Percentiles rank a stretch among this genome's conserved stretches.
These are phyloP conservation scores for Pseudogymnoascus pannorum DNA, from an alignment of 2,329 filamentous ascomycete genomes.

Conservation along the genomic window DNA sequence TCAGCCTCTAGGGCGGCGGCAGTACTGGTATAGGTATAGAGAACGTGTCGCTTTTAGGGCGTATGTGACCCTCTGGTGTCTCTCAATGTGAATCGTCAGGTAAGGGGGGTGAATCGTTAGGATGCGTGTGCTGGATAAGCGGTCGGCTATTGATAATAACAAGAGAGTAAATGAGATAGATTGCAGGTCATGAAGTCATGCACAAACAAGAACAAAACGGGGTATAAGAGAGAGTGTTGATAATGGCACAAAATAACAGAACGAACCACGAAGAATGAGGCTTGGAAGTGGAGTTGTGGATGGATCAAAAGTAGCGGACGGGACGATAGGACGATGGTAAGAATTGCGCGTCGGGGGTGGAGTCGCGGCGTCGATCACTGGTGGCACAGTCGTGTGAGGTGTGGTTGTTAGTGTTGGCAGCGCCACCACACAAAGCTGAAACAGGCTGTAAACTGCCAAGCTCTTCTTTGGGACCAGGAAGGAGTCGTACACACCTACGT, in stretches of 20 bases:
- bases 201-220: not conserved
- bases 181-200: slow-evolving; percentile 3
- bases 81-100: not conserved
- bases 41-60: not conserved
- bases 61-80: not conserved
- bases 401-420: not conserved
- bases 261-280: not conserved
- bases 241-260: not conserved
- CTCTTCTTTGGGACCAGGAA: not conserved
- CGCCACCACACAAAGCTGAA: not conserved
- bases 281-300: slow-evolving; percentile 8
- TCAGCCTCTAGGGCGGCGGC: not conserved
- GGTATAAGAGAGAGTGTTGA: slow-evolving; percentile 9
- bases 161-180: not conserved
- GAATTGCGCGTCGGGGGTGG: slow-evolving; percentile 4
- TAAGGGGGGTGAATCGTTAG: slow-evolving; percentile 1
- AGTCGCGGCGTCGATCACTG: not conserved
- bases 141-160: not conserved
- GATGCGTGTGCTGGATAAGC: not conserved
- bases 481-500: not conserved
- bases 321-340: not conserved
- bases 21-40: too few relatives aligned
- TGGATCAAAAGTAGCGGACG: not conserved
- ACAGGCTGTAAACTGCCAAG: not conserved
- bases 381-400: not conserved